These are phyloP conservation scores for Inga oerstediana DNA, from an alignment of 306 rosid genomes.

Conservation along the genomic window DNA sequence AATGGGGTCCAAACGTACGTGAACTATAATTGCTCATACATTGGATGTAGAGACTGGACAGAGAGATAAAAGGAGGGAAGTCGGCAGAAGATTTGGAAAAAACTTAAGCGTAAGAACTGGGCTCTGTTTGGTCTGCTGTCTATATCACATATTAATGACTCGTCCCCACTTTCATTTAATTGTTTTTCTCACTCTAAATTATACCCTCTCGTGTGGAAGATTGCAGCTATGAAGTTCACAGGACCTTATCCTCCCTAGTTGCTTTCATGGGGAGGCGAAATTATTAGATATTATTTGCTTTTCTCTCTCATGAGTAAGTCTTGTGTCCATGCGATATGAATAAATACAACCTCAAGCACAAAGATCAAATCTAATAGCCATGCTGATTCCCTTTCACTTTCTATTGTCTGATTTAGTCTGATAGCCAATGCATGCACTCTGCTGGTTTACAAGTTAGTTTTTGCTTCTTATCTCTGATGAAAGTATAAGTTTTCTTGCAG, in stretches of 20 bases:
- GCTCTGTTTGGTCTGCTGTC: slow-evolving; percentile 39
- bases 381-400: not conserved
- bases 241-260: slow-evolving; percentile 28
- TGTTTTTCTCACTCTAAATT: slow-evolving; percentile 7
- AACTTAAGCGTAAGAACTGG: not conserved
- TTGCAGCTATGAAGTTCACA: slow-evolving; percentile 31
- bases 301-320: not conserved
- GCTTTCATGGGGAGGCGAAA: slow-evolving; percentile 11
- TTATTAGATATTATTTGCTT: not conserved
- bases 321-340: not conserved
- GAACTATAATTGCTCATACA: slow-evolving; percentile 18
- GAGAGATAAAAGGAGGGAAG: not conserved
- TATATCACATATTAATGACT: slow-evolving; percentile 29
- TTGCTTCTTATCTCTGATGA: not conserved
- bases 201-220: slow-evolving; percentile 3
- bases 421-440: not conserved
- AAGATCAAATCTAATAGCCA: not conserved
- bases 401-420: not conserved
- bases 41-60: slow-evolving; percentile 15
- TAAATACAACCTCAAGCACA: not conserved
- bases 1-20: slow-evolving; percentile 21
- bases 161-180: slow-evolving; percentile 38
- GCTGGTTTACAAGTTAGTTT: not conserved
- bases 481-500: not conserved
- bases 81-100: slow-evolving; percentile 21